Percentiles rank a stretch among this genome's conserved stretches.
These are phyloP conservation scores for Solanum sitiens DNA, from an alignment of 257 asterid genomes.

Conservation along the genomic window DNA sequence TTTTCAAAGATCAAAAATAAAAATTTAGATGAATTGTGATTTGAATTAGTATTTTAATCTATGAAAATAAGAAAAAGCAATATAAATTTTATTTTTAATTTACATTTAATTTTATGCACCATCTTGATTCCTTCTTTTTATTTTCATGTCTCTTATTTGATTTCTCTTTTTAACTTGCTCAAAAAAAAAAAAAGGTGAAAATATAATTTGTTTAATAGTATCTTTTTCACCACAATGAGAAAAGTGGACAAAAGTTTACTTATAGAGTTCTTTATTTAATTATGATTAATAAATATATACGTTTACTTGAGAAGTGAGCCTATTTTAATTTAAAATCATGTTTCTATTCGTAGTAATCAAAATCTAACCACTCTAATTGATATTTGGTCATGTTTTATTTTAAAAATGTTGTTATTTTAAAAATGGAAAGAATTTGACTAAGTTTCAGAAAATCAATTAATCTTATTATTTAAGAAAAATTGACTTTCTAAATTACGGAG, in stretches of 20 bases:
- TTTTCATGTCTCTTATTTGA: not conserved
- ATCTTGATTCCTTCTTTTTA: not conserved
- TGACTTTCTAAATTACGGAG: no score
- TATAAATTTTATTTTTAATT: no score
- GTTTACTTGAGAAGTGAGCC: not conserved
- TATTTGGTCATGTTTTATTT: no score
- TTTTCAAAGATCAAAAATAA: no score
- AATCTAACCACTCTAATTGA: not conserved
- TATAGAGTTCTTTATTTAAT: not conserved
- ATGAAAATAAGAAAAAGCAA: accelerated
- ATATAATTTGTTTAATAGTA: not conserved
- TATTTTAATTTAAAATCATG: not conserved
- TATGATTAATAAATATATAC: not conserved
- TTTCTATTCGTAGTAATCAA: not conserved
- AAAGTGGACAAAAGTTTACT: not conserved
- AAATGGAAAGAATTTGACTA: no score
- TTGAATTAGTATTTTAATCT: not conserved
- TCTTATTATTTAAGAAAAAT: no score
- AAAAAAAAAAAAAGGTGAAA: not conserved
- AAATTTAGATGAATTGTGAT: not conserved
- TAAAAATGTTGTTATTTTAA: no score
- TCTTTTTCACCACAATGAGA: not conserved
- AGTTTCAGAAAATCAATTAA: no score
- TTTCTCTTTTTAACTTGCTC: slow-evolving; percentile 16
- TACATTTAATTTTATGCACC: not conserved